Evolutionary conservation across 306 rosid species (phyloP), one percentile per base, ranked within the genome.

Genomic region (Rosa lucieae): DNA sequence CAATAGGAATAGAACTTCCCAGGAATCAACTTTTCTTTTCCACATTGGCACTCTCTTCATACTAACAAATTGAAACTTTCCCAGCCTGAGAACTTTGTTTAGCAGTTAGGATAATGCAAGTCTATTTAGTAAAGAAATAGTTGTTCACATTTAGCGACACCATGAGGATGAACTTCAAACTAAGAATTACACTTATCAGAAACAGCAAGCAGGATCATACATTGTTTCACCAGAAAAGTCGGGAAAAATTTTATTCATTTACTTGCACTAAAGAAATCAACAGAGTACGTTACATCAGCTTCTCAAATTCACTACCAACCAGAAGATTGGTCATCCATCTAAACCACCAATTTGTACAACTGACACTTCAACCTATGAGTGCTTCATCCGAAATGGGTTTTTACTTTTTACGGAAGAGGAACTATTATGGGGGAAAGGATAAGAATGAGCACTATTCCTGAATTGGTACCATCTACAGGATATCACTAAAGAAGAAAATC

Each of bases 331-430:
- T 21, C 10, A 43, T 69, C 55, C 35, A 43, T 69, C 73, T 43
- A 43, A 13, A 18, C 49, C 69, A 42, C 51, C 78, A 56, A 74
- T 42, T 44, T 40, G 43, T 59, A 61, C 78, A 43, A 44, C 53
- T 39, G 26, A 67, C 26, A 66, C 71, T 48, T 69, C 3, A 43
- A 69, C 10, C 73, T 11, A 15, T 58, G 23, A 74, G 68, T 42
- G 39, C 78, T 56, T 21, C 78, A 74, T 40, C 73, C 10, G 51
- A 21, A 42, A 9, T 10, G 18, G 53, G 52, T 69, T 42, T 69
- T 48, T 29, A n/a, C 18, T 69, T 42, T 69, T 48, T 29, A n/a
- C 18, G n/a, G 8, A n/a, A 42, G 72, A 42, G 12, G 35, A 68
- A 18, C 5, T 35, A 6, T 15, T 15, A 35, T 13, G 71, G 26